phyloP scores from a whole-genome alignment of 768 basidiomycete genomes.

The Sarcodon sp. region DNA sequence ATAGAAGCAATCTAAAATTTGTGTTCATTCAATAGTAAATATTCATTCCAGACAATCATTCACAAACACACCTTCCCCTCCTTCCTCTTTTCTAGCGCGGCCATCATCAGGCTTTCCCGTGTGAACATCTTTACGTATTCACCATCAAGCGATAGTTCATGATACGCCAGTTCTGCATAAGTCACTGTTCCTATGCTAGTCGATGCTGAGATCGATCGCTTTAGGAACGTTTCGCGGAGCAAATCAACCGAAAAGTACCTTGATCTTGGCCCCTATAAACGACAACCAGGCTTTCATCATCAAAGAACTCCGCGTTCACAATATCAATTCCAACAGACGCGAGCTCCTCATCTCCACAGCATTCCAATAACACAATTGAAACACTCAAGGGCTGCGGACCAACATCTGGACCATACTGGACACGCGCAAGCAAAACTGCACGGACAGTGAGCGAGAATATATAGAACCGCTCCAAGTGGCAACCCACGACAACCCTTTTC shows the following conservation, averaged over 20 bases:
- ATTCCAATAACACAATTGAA: conserved; percentile 36
- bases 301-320: conserved; percentile 67
- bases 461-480: too few species aligned
- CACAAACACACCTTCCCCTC: conserved; percentile 45
- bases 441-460: too few species aligned
- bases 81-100: conserved; percentile 41
- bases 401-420: conserved; percentile 24
- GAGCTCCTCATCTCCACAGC: conserved; percentile 29
- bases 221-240: background rate
- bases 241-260: background rate
- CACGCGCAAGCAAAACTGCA: conserved; percentile 18
- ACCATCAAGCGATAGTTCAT: conserved; percentile 10
- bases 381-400: too few species aligned
- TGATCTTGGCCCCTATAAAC: conserved; percentile 35
- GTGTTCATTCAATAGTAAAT: too few species aligned
- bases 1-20: conserved; percentile 32
- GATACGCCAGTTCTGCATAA: conserved; percentile 49
- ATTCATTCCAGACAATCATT: too few species aligned
- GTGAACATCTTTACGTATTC: conserved; percentile 38
- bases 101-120: conserved; percentile 56
- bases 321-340: conserved; percentile 31
- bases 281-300: conserved; percentile 56
- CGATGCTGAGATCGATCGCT: conserved; percentile 27
- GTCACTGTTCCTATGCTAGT: conserved; percentile 50
- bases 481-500: background rate